These are phyloP conservation scores for Helminthosporium solani DNA, from an alignment of 2,329 filamentous ascomycete genomes.

Conservation along the genomic window DNA sequence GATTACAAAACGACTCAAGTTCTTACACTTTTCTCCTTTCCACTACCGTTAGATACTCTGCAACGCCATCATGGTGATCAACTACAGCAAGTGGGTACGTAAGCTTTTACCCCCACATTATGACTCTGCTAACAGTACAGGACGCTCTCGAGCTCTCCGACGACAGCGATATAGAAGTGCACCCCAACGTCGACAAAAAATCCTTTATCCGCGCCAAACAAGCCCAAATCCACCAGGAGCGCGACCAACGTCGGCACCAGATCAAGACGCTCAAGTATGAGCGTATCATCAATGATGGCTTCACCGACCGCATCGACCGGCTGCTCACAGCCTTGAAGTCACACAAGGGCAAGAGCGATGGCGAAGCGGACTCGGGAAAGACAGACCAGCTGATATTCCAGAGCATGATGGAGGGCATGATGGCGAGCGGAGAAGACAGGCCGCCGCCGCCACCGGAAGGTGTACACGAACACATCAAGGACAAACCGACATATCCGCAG, in stretches of 20 bases:
- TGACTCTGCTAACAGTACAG: conserved; percentile 44
- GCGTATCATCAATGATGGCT: conserved; percentile 85
- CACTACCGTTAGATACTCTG: background rate
- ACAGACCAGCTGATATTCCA: conserved; percentile 79
- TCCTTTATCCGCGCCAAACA: conserved; percentile 99
- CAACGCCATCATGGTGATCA: conserved; percentile 53
- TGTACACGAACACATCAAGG: conserved; percentile 72
- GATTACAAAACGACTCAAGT: background rate
- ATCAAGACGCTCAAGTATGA: conserved; percentile 93
- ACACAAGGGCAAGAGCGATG: conserved; percentile 58
- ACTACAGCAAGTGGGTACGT: conserved; percentile 72
- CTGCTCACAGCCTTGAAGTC: conserved; percentile 74
- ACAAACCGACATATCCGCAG: conserved; percentile 83
- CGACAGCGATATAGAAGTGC: conserved; percentile 96
- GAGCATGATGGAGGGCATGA: conserved; percentile 77
- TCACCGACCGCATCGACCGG: conserved; percentile 78
- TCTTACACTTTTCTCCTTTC: no score
- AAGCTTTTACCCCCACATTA: background rate
- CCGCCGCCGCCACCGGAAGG: conserved; percentile 76
- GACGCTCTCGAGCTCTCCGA: conserved; percentile 95
- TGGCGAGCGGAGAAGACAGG: conserved; percentile 61
- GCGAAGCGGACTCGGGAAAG: conserved; percentile 56
- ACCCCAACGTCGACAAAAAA: conserved; percentile 97
- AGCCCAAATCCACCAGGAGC: conserved; percentile 91
- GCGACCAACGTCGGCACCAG: conserved; percentile 78